A percentile compares a stretch with the other conserved stretches of the same genome.
phyloP scores from a whole-genome alignment of 176 grass and related monocot species.

The Oryza punctata region DNA sequence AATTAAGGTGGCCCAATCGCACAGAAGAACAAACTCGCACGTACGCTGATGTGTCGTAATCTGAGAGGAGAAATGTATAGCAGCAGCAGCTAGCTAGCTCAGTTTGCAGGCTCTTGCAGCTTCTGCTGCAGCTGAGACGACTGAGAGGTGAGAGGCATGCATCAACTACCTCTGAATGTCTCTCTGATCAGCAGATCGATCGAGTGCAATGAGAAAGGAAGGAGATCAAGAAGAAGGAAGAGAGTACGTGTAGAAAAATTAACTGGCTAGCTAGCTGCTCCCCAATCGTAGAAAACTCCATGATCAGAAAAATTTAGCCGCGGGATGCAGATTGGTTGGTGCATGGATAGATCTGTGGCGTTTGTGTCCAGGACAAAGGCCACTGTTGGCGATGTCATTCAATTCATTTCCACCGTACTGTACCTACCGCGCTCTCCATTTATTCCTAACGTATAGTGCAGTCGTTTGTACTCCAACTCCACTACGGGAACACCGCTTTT shows the following conservation, averaged over 20 bases:
- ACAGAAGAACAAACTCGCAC: not conserved
- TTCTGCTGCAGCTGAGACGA: too few relatives aligned
- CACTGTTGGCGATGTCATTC: not conserved
- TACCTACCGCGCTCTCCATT: not conserved
- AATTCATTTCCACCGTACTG: not conserved
- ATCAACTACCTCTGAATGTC: not conserved
- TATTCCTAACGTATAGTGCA: too few relatives aligned
- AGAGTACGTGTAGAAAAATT: not conserved
- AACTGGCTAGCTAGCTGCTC: not conserved
- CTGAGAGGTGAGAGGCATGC: too few relatives aligned
- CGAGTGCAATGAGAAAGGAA: not conserved
- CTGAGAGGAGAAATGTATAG: not conserved
- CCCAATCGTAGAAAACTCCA: too few relatives aligned
- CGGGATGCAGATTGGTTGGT: not conserved
- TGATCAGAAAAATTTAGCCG: too few relatives aligned
- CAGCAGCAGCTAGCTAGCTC: not conserved
- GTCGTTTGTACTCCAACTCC: too few relatives aligned
- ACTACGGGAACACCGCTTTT: too few relatives aligned
- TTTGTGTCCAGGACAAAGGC: not conserved
- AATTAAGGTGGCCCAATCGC: not conserved
- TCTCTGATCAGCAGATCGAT: too few relatives aligned
- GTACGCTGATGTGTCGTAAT: not conserved
- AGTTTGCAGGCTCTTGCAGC: not conserved
- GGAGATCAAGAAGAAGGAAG: too few relatives aligned
- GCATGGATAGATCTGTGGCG: slow-evolving; percentile 5